Evolutionary conservation across 108 stramenopile genomes (phyloP), one percentile per base, ranked within the genome.

Genomic region (Cyclotella sp.): DNA sequence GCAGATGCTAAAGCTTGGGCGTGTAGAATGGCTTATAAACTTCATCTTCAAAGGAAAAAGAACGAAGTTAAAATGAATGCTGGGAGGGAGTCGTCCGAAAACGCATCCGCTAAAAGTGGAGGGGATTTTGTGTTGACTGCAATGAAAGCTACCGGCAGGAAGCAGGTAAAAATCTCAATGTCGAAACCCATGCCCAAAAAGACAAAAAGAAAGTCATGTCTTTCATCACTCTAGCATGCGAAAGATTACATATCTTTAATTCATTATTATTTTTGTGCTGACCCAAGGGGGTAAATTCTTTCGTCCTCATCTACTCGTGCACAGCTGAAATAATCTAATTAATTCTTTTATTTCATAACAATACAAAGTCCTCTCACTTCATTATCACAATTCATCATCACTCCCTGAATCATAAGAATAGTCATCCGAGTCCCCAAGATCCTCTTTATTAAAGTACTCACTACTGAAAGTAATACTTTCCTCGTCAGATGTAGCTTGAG

Each of bases 1-100:
- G 68, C 78, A 14, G 68, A 51, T 0, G 82, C 82, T 9, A 83
- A 75, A 21, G 63, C 57, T 15, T 69, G 73, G 68, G 82, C 82
- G 9, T 46, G 73, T 41, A 62, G 71, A 61, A 65, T 82, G 72
- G 73, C 73, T 1, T 69, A 78, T 15, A 75, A 79, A 41, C 60
- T 54, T 41, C 51, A 68, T 24, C n/a, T 65, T 45, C 53, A 75
- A 63, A 62, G 69, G n/a, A 64, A 68, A 42, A 66, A 55, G 34
- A 68, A 27, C 45, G 67, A 68, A 29, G 16, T 68, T 34, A 62
- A 68, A 51, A 15, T 67, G 16, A 57, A 80, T 43, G 73, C 69
- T 6, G 46, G 30, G 0, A 74, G 64, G 47, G 47, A 58, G 7
- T 40, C 43, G 14, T 27, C 19, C 13, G 16, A 13, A 22, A 53